These are phyloP conservation scores for Pelargonium citronellum DNA, from an alignment of 441 rosid species.

Conservation along the genomic window DNA sequence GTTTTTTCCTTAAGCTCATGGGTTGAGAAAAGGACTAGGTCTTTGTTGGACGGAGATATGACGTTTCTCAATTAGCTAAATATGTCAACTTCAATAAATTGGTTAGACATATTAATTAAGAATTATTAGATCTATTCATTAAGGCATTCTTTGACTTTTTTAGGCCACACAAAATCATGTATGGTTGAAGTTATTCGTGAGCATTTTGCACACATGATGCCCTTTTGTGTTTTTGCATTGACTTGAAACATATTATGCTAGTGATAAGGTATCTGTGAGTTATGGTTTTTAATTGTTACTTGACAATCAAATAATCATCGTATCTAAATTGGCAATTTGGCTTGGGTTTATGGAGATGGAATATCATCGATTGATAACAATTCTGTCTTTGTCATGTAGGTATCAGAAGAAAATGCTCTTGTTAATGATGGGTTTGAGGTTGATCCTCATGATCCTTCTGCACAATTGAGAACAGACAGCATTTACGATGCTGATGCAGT, in stretches of 20 bases:
- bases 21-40: background rate
- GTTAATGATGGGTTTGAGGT: slow-evolving; percentile 30
- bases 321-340: background rate
- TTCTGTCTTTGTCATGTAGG: slow-evolving; percentile 23
- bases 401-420: slow-evolving; percentile 28
- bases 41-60: background rate
- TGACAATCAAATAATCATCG: background rate
- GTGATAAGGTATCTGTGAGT: background rate
- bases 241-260: background rate
- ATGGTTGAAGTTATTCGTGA: background rate
- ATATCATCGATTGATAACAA: background rate
- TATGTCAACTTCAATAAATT: background rate
- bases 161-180: background rate
- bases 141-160: background rate
- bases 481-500: slow-evolving; percentile 12
- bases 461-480: slow-evolving; percentile 18
- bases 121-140: background rate
- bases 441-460: slow-evolving; percentile 15
- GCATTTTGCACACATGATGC: background rate
- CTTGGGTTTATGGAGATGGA: no score
- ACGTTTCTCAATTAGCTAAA: no score
- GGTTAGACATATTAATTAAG: background rate
- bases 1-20: background rate
- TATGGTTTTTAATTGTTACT: no score
- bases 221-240: background rate